These are phyloP conservation scores for Calocybe indica DNA, from an alignment of 768 basidiomycete genomes.

Conservation along the genomic window DNA sequence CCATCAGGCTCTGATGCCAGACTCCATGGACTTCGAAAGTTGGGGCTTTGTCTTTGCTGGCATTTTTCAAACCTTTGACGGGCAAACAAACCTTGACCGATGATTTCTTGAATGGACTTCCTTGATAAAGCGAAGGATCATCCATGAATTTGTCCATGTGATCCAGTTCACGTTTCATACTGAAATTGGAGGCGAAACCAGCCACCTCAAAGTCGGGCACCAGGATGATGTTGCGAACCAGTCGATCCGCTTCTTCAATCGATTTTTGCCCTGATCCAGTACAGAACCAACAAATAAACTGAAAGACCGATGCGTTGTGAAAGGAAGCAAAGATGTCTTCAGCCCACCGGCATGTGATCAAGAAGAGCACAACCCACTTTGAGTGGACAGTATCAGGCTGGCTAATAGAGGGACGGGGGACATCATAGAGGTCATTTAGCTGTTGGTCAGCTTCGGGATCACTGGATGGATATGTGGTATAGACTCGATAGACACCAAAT, in stretches of 20 bases:
- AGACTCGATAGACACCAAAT: background rate
- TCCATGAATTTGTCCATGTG: constrained; percentile 5
- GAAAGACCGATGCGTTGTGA: background rate
- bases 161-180: constrained; percentile 1
- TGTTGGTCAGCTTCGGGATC: background rate
- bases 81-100: background rate
- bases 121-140: background rate
- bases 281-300: background rate
- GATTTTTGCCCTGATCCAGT: background rate
- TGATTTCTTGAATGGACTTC: background rate
- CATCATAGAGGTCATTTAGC: background rate
- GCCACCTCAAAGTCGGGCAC: background rate
- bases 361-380: no score
- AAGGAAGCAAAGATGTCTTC: background rate
- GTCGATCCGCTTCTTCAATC: background rate
- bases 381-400: no score
- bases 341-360: background rate
- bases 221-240: background rate
- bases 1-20: background rate
- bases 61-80: background rate
- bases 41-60: background rate
- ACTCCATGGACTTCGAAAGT: background rate
- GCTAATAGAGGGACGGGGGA: background rate
- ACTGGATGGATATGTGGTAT: background rate
- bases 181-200: no score